Conservation (phyloP, 2,329 filamentous ascomycete species). For the Lachnellula cervina region DNA sequence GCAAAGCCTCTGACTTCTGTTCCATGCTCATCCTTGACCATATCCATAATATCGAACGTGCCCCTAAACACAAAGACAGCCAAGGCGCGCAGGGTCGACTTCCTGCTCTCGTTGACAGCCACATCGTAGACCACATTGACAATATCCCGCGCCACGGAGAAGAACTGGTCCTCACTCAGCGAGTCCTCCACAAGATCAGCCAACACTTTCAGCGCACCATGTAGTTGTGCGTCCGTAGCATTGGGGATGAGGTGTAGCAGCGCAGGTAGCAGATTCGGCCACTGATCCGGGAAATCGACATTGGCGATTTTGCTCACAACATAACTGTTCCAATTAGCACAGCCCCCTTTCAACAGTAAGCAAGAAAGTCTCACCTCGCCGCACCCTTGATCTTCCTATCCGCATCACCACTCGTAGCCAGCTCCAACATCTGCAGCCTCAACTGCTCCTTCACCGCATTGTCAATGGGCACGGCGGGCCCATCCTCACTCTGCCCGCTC, state of each 20-base stretch:
- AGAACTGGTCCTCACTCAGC: conserved; percentile 92
- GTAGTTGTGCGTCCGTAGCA: conserved; percentile 73
- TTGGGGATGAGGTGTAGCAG: conserved; percentile 72
- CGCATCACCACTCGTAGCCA: conserved; percentile 64
- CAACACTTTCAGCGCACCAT: conserved; percentile 85
- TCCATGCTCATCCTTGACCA: conserved; percentile 91
- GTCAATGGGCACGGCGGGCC: conserved; percentile 56
- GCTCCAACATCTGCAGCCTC: conserved; percentile 67
- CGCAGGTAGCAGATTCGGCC: conserved; percentile 81
- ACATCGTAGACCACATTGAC: conserved; percentile 80
- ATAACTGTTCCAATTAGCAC: conserved; percentile 40
- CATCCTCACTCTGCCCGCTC: conserved; percentile 68
- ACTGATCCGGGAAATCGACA: conserved; percentile 88
- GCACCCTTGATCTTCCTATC: conserved; percentile 84
- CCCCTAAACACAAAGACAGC: conserved; percentile 85
- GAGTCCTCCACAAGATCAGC: conserved; percentile 89
- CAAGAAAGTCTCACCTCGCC: conserved; percentile 61
- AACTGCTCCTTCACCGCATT: conserved; percentile 71
- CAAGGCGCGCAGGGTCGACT: conserved; percentile 72
- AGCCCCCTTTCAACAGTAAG: neutral
- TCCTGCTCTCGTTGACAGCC: conserved; percentile 69
- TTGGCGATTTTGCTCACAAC: conserved; percentile 91
- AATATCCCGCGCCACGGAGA: conserved; percentile 79
- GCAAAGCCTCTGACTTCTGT: conserved; percentile 83
- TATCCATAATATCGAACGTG: conserved; percentile 93